A percentile compares a stretch with the other conserved stretches of the same genome.
These are phyloP conservation scores for Tylopilus sp. DNA, from an alignment of 768 basidiomycete species.

Conservation along the genomic window DNA sequence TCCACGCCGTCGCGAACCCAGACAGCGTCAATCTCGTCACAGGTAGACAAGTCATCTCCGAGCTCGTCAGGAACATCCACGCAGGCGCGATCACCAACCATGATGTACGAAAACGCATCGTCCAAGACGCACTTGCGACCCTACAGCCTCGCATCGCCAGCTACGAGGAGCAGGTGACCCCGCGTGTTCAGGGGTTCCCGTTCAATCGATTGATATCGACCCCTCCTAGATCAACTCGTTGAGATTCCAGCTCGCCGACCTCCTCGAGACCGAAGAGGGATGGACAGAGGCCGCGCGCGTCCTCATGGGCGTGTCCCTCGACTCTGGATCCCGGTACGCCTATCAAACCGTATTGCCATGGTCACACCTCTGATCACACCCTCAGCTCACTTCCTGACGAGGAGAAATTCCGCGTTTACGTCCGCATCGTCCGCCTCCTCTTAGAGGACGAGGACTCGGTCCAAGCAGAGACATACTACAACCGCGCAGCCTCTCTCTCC, in stretches of 20 bases:
- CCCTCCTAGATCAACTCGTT: slow-evolving; percentile 68
- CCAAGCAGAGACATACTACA: slow-evolving; percentile 97
- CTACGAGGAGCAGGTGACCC: slow-evolving; percentile 91
- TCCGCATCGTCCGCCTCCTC: slow-evolving; percentile 90
- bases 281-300: slow-evolving; percentile 92
- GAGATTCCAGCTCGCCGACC: slow-evolving; percentile 86
- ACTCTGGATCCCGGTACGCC: slow-evolving; percentile 79
- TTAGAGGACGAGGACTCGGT: slow-evolving; percentile 96
- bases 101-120: slow-evolving; percentile 64
- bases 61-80: slow-evolving; percentile 69
- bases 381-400: slow-evolving; percentile 64
- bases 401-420: slow-evolving; percentile 86
- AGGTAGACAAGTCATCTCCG: slow-evolving; percentile 81
- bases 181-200: neutral
- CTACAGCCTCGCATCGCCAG: slow-evolving; percentile 80
- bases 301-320: slow-evolving; percentile 88
- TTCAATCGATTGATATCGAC: slow-evolving; percentile 5
- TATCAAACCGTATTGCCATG: neutral
- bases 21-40: slow-evolving; percentile 83
- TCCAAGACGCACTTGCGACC: slow-evolving; percentile 68
- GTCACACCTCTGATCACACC: slow-evolving; percentile 1
- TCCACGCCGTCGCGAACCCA: slow-evolving; percentile 80
- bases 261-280: slow-evolving; percentile 86
- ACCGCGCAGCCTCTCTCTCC: slow-evolving; percentile 87
- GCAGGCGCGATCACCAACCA: slow-evolving; percentile 51